phyloP scores from a whole-genome alignment of 306 rosid species.

The Lupinus albus region DNA sequence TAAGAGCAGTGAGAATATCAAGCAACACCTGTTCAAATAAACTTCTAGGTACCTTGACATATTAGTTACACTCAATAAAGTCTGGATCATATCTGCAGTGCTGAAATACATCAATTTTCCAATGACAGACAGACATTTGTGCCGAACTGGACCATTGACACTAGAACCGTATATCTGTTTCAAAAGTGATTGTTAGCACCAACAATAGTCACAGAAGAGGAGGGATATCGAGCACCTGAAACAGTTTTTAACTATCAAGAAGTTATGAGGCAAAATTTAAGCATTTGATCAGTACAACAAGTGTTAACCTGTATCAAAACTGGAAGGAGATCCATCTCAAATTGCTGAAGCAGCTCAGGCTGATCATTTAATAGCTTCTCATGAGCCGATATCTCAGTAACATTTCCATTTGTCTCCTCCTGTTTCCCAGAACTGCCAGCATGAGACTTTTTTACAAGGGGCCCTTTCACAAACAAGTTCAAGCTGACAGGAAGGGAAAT shows the following conservation, averaged over 20 bases:
- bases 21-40: constrained; percentile 24
- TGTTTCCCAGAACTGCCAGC: constrained; percentile 73
- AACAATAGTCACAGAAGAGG: constrained; percentile 26
- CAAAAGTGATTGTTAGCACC: constrained; percentile 32
- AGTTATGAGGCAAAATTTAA: constrained; percentile 22
- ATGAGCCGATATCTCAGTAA: constrained; percentile 76
- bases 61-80: constrained; percentile 77
- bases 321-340: constrained; percentile 94
- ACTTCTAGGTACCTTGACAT: constrained; percentile 73
- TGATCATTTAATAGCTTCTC: constrained; percentile 90
- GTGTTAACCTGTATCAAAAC: constrained; percentile 75
- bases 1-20: constrained; percentile 20
- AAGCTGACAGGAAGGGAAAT: constrained; percentile 75
- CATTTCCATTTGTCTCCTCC: constrained; percentile 72
- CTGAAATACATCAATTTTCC: constrained; percentile 97
- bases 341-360: constrained; percentile 89
- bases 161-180: constrained; percentile 94
- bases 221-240: constrained; percentile 4
- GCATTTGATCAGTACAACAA: constrained; percentile 27
- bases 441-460: constrained; percentile 65
- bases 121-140: constrained; percentile 87
- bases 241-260: not conserved
- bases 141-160: constrained; percentile 94
- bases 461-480: constrained; percentile 76
- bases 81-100: constrained; percentile 90